Evolutionary conservation across 164 flowering plant species (phyloP).

Genomic region (Nelumbo lutea): DNA sequence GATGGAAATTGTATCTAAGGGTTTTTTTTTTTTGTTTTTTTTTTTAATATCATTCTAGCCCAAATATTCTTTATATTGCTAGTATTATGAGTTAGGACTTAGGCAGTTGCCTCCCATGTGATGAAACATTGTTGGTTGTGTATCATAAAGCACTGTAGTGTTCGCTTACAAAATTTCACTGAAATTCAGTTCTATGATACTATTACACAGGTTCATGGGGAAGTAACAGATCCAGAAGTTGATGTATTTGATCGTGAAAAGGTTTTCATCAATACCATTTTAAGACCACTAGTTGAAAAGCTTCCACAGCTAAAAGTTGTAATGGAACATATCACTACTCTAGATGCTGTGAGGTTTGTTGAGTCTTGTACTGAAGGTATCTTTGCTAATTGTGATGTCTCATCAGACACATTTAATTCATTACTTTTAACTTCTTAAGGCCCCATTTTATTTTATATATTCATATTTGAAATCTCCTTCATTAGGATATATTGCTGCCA

Average conservation of each 20-base stretch:
- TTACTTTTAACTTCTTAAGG: background rate
- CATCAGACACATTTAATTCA: background rate
- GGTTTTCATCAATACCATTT: slow-evolving; percentile 73
- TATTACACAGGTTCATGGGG: slow-evolving; percentile 82
- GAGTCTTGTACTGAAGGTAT: slow-evolving; percentile 82
- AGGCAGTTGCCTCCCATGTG: background rate
- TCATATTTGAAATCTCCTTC: slow-evolving; percentile 4
- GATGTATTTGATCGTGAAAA: slow-evolving; percentile 97
- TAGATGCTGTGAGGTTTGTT: slow-evolving; percentile 82
- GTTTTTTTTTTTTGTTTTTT: too few species aligned
- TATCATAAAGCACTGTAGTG: slow-evolving; percentile 1
- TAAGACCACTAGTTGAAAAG: slow-evolving; percentile 64
- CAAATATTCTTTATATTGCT: too few species aligned
- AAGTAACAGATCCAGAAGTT: slow-evolving; percentile 79
- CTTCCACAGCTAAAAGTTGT: slow-evolving; percentile 85
- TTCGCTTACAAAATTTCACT: background rate
- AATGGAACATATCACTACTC: slow-evolving; percentile 96
- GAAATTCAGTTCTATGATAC: background rate
- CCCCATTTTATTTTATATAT: background rate
- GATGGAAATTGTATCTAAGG: too few species aligned
- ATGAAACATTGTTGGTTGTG: background rate
- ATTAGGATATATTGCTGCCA: slow-evolving; percentile 83
- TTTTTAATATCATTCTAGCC: too few species aligned
- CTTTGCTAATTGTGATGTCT: background rate
- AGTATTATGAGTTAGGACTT: background rate